Percentiles rank a stretch among this genome's conserved stretches.
These are phyloP conservation scores for Tolypocladium ophioglossoides DNA, from an alignment of 2,329 filamentous ascomycete genomes.

Conservation along the genomic window DNA sequence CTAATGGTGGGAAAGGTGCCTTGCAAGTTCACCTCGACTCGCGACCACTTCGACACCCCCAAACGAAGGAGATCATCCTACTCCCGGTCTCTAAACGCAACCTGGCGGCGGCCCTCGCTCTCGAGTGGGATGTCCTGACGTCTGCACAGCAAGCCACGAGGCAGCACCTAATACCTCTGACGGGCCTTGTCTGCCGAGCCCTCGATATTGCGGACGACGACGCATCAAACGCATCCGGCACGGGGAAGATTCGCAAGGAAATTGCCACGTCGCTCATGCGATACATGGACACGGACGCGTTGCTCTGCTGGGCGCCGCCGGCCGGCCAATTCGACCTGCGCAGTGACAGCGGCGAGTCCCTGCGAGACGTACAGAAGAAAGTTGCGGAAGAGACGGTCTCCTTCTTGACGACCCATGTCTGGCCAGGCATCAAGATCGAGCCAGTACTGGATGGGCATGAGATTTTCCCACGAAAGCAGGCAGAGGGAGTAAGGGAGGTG, in stretches of 20 bases:
- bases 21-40: conserved; percentile 63
- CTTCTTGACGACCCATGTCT: conserved; percentile 62
- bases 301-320: conserved; percentile 75
- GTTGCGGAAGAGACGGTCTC: conserved; percentile 60
- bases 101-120: conserved; percentile 73
- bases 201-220: conserved; percentile 71
- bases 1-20: conserved; percentile 21
- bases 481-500: conserved; percentile 62
- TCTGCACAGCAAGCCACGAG: conserved; percentile 76
- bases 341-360: conserved; percentile 40
- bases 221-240: conserved; percentile 11
- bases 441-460: conserved; percentile 72
- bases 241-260: conserved; percentile 46
- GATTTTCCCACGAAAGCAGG: conserved; percentile 68
- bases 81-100: conserved; percentile 67
- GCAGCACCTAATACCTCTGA: conserved; percentile 82
- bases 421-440: conserved; percentile 69
- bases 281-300: conserved; percentile 84
- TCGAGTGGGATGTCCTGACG: conserved; percentile 85
- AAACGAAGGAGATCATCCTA: conserved; percentile 59
- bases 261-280: conserved; percentile 63
- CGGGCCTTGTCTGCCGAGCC: conserved; percentile 72
- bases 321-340: conserved; percentile 35
- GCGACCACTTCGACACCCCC: conserved; percentile 67
- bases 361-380: conserved; percentile 63